Percentiles rank a stretch among this genome's conserved stretches.
Evolutionary conservation across 2,329 filamentous ascomycete species (phyloP).

Genomic region (Trichoderma sp.): DNA sequence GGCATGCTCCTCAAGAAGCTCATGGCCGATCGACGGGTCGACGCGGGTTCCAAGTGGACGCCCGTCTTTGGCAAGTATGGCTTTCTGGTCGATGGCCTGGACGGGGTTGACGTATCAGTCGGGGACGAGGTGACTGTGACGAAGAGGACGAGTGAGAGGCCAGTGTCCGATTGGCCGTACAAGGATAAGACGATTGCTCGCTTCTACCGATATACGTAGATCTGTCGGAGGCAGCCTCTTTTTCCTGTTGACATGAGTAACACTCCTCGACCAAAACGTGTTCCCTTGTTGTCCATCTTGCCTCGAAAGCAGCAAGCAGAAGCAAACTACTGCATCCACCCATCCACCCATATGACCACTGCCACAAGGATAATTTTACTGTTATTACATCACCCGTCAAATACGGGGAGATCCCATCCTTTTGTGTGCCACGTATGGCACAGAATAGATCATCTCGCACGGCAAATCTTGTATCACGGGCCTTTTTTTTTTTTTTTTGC

Average conservation of each 20-base stretch:
- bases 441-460: background rate
- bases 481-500: background rate
- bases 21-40: slow-evolving; percentile 67
- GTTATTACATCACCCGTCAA: background rate
- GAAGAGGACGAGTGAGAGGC: slow-evolving; percentile 48
- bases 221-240: background rate
- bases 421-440: background rate
- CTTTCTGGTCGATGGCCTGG: slow-evolving; percentile 45
- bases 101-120: slow-evolving; percentile 42
- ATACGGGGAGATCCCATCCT: background rate
- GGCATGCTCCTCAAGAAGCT: slow-evolving; percentile 67
- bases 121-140: slow-evolving; percentile 56
- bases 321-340: background rate
- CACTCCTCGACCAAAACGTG: background rate
- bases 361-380: background rate
- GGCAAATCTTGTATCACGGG: background rate
- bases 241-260: background rate
- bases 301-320: background rate
- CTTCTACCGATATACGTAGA: slow-evolving; percentile 16
- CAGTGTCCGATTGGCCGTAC: slow-evolving; percentile 51
- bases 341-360: background rate
- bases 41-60: slow-evolving; percentile 62
- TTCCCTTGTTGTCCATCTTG: background rate
- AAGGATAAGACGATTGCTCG: slow-evolving; percentile 6
- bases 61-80: slow-evolving; percentile 73